These are phyloP conservation scores for Glycyrrhiza uralensis DNA, from an alignment of 306 rosid species.

Conservation along the genomic window DNA sequence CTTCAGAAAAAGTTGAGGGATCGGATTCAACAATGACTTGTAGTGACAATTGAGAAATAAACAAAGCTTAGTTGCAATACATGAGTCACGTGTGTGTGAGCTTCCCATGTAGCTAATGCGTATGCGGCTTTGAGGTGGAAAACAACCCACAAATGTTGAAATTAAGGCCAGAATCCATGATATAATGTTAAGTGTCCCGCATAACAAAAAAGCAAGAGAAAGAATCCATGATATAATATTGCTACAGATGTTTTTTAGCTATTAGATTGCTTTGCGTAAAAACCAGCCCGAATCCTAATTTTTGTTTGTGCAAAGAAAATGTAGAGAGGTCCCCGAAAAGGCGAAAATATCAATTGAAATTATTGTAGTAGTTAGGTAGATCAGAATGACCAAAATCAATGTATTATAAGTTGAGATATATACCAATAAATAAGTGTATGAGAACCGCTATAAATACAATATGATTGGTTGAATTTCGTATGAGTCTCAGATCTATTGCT, in stretches of 20 bases:
- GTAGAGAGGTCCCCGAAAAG: neutral
- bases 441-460: too few relatives aligned
- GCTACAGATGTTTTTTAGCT: neutral
- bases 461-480: too few relatives aligned
- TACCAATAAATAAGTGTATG: too few relatives aligned
- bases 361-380: too few relatives aligned
- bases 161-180: neutral
- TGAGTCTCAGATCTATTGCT: too few relatives aligned
- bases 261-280: neutral
- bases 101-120: conserved; percentile 8
- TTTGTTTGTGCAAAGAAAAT: neutral
- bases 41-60: conserved; percentile 13
- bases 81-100: conserved; percentile 4
- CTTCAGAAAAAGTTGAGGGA: neutral
- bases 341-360: too few relatives aligned
- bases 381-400: too few relatives aligned
- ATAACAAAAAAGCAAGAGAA: neutral
- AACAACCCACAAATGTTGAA: conserved; percentile 25
- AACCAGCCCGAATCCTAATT: neutral
- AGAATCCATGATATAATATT: neutral
- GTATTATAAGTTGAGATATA: too few relatives aligned
- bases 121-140: conserved; percentile 13
- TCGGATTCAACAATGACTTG: conserved; percentile 29
- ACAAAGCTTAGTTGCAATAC: neutral
- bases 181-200: neutral